A percentile compares a stretch with the other conserved stretches of the same genome.
Evolutionary conservation across 1,139 yeast species (phyloP).

Genomic region (Yamadazyma songkhlaensis): DNA sequence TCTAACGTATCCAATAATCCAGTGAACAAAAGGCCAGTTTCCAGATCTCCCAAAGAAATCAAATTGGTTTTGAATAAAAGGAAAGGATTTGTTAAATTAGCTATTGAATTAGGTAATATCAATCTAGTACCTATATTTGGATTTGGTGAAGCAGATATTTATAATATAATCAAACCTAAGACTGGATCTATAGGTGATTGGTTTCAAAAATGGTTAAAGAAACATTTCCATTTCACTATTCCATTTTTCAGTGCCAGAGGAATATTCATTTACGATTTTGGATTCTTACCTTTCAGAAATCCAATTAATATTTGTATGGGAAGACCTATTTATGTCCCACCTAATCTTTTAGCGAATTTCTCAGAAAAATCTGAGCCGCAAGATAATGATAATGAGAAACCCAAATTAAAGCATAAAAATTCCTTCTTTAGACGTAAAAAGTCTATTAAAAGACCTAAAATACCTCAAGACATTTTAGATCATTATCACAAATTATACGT

Average conservation of each 20-base stretch:
- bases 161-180: constrained; percentile 57
- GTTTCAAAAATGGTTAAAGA: constrained; percentile 72
- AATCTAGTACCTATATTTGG: constrained; percentile 84
- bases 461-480: constrained; percentile 51
- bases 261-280: constrained; percentile 87
- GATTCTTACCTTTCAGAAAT: constrained; percentile 80
- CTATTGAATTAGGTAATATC: constrained; percentile 75
- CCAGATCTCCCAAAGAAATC: constrained; percentile 10
- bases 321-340: constrained; percentile 70
- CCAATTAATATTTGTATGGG: constrained; percentile 84
- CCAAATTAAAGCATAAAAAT: constrained; percentile 3
- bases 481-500: constrained; percentile 72
- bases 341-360: constrained; percentile 29
- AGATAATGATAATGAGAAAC: constrained; percentile 19
- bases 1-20: constrained; percentile 38
- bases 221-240: constrained; percentile 72
- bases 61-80: constrained; percentile 68
- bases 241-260: constrained; percentile 95
- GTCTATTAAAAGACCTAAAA: constrained; percentile 18
- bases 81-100: constrained; percentile 86
- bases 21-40: constrained; percentile 34
- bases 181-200: constrained; percentile 50
- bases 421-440: constrained; percentile 12
- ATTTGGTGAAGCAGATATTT: constrained; percentile 88
- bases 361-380: constrained; percentile 18